A percentile compares a stretch with the other conserved stretches of the same genome.
phyloP scores from a whole-genome alignment of 768 basidiomycete genomes.

The Austroboletus festivus region DNA sequence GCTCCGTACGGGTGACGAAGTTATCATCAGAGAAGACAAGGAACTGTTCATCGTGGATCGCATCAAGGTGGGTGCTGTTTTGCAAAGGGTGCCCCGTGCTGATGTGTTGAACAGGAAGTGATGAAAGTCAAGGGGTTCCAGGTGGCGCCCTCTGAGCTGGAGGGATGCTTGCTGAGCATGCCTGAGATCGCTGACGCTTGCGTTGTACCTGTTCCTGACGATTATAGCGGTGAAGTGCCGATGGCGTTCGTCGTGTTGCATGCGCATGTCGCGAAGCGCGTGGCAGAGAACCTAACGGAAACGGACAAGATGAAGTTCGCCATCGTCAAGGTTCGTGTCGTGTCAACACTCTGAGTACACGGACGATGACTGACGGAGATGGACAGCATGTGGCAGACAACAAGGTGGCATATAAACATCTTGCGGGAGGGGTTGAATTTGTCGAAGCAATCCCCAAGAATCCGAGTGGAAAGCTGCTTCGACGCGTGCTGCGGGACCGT shows the following conservation, averaged over 20 bases:
- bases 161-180: conserved; percentile 55
- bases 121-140: conserved; percentile 78
- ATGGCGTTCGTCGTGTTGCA: conserved; percentile 66
- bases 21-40: too few species aligned
- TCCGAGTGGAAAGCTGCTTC: conserved; percentile 69
- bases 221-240: conserved; percentile 69
- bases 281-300: too few species aligned
- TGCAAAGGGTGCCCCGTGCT: neutral
- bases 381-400: too few species aligned
- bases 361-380: too few species aligned
- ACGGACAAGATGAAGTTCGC: too few species aligned
- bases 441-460: conserved; percentile 60
- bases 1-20: conserved; percentile 76
- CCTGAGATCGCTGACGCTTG: conserved; percentile 63
- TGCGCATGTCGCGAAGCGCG: too few species aligned
- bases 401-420: conserved; percentile 42
- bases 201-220: conserved; percentile 74
- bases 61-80: conserved; percentile 49
- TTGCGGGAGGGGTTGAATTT: neutral
- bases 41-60: too few species aligned
- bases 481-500: conserved; percentile 41
- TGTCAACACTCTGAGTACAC: too few species aligned
- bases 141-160: conserved; percentile 79
- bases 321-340: too few species aligned
- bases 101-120: conserved; percentile 51